Evolutionary conservation across 202 grass and related monocot species (phyloP).

Genomic region (Brachypodium distachyon): DNA sequence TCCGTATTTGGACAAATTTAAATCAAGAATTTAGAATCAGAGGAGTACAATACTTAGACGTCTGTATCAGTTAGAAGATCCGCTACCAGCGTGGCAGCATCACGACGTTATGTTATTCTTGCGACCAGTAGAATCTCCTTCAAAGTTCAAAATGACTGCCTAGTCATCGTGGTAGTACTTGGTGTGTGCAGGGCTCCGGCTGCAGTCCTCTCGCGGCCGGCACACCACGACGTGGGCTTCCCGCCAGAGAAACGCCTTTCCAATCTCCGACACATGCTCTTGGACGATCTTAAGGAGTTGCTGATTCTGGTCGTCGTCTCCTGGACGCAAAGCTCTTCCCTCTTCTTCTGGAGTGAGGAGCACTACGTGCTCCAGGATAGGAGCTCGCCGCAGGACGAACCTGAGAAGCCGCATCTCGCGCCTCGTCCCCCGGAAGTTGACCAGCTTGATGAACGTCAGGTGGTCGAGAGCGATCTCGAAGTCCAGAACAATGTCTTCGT

Average conservation of each 20-base stretch:
- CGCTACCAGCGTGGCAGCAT: too few relatives aligned
- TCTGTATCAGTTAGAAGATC: too few relatives aligned
- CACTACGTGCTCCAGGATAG: conserved; percentile 35
- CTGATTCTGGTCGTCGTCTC: not conserved
- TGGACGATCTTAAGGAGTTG: conserved; percentile 12
- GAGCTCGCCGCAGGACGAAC: conserved; percentile 31
- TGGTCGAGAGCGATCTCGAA: not conserved
- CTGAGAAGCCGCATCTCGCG: conserved; percentile 30
- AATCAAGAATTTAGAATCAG: too few relatives aligned
- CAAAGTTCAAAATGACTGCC: not conserved
- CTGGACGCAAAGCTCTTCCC: not conserved
- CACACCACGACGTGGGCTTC: conserved; percentile 15
- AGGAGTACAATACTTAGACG: too few relatives aligned
- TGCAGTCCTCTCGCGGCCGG: conserved; percentile 15
- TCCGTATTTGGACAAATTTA: too few relatives aligned
- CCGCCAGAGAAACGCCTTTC: conserved; percentile 18
- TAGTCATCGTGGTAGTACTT: not conserved
- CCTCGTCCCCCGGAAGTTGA: conserved; percentile 28
- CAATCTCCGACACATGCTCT: conserved; percentile 1
- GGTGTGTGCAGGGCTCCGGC: conserved; percentile 16
- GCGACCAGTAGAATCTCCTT: not conserved
- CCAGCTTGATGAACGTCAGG: conserved; percentile 41
- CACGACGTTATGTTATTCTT: too few relatives aligned
- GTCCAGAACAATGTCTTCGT: conserved; percentile 1
- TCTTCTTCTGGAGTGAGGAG: conserved; percentile 7